Percentiles rank a stretch among this genome's conserved stretches.
Conservation (phyloP, 2,329 filamentous ascomycete species). For the Penicillium sp. region DNA sequence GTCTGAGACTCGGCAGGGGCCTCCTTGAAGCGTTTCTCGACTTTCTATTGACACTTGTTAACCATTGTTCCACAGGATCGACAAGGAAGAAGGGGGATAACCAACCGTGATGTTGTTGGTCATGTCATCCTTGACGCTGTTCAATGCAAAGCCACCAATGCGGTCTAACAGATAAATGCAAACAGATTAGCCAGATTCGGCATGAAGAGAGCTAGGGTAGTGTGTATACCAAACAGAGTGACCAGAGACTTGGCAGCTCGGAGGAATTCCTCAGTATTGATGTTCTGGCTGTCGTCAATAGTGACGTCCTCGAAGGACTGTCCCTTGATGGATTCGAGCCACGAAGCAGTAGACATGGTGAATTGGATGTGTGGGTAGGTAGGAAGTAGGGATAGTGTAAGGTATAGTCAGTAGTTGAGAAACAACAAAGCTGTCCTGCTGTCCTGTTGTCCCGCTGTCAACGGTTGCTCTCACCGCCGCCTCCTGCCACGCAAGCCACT, state of each 20-base stretch:
- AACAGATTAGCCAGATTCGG: slow-evolving; percentile 10
- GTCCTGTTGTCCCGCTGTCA: slow-evolving; percentile 16
- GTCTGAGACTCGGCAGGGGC: slow-evolving; percentile 79
- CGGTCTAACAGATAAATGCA: slow-evolving; percentile 51
- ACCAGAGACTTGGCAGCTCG: slow-evolving; percentile 86
- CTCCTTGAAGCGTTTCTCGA: slow-evolving; percentile 79
- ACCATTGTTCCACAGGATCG: not conserved
- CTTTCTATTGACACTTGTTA: slow-evolving; percentile 66
- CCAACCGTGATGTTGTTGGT: slow-evolving; percentile 84
- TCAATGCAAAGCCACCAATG: slow-evolving; percentile 74
- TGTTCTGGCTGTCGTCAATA: slow-evolving; percentile 75
- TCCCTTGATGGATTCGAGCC: slow-evolving; percentile 81
- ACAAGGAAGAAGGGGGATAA: slow-evolving; percentile 11
- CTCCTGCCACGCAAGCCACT: slow-evolving; percentile 35
- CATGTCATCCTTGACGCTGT: slow-evolving; percentile 89
- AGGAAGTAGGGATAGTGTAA: not conserved
- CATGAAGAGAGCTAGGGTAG: not conserved
- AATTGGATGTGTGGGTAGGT: not conserved
- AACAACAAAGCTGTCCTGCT: slow-evolving; percentile 22
- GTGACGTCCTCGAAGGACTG: slow-evolving; percentile 80
- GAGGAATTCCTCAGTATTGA: slow-evolving; percentile 85
- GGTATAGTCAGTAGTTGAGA: slow-evolving; percentile 10
- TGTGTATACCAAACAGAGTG: slow-evolving; percentile 75
- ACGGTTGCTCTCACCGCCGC: slow-evolving; percentile 17
- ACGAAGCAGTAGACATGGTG: slow-evolving; percentile 62